These are phyloP conservation scores for Heritiera fomes DNA, from an alignment of 345 rosid genomes.

Conservation along the genomic window DNA sequence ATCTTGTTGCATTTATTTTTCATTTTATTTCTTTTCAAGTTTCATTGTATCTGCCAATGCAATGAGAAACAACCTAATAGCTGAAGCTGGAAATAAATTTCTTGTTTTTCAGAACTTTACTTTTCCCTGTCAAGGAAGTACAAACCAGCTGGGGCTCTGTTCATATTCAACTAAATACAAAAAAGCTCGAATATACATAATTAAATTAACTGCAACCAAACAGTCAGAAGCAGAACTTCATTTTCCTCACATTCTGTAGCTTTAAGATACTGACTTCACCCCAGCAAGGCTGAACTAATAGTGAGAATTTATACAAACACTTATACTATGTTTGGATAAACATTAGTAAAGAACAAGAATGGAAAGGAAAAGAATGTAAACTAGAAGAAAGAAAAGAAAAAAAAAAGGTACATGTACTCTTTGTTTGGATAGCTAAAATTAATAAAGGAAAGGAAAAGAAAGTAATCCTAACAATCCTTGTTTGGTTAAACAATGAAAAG, in stretches of 20 bases:
- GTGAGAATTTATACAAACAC: not conserved
- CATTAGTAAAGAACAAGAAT: no score
- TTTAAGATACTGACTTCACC: not conserved
- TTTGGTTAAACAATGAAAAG: no score
- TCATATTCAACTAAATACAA: conserved; percentile 1
- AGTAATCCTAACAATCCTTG: no score
- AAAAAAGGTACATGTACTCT: no score
- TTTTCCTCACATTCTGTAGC: not conserved
- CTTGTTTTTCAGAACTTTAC: conserved; percentile 17
- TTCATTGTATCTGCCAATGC: conserved; percentile 35
- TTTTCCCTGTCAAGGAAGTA: conserved; percentile 31
- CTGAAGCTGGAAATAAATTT: conserved; percentile 38
- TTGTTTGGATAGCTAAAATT: no score
- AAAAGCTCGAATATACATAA: not conserved
- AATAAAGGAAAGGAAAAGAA: no score
- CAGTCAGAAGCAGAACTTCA: no score
- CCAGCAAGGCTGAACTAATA: not conserved
- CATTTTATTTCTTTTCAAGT: conserved; percentile 14
- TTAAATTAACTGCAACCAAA: not conserved
- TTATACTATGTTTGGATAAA: no score
- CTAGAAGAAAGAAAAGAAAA: no score
- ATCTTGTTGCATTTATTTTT: conserved; percentile 20
- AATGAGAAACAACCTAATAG: conserved; percentile 41
- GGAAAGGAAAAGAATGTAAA: no score
- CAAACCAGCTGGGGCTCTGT: conserved; percentile 3